Evolutionary conservation across 257 asterid genomes (phyloP), one percentile per base, ranked within the genome.

Genomic region (Nicotiana attenuata): DNA sequence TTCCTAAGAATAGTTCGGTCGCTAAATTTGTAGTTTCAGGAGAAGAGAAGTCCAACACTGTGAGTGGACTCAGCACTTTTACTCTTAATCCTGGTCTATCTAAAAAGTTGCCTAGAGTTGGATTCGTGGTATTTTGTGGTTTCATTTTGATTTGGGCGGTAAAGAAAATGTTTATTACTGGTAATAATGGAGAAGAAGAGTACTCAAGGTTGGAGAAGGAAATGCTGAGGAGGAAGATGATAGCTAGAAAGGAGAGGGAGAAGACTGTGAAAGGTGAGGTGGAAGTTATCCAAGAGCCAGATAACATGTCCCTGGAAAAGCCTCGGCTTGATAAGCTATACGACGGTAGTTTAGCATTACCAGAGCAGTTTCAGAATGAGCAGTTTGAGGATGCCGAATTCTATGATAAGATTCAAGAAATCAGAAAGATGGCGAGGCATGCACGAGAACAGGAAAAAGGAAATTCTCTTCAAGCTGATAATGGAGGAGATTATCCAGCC

Each of bases 321-420:
- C 99, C 99, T 86, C 88, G 77, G 82, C 96, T 96, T 60, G 92
- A 96, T 89, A 91, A 86, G 88, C 93, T 92, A 80, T 84, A 86
- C 57, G 84, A 50, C 82, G 61, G 83, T 78, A 82, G 86, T 56
- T 71, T 68, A 20, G 82, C 47, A 63, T 38, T 52, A 8, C 65
- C 65, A 20, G 89, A 90, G 78, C 52, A 76, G 57, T 24, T 83
- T 29, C 81, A 86, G 56, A 81, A 78, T 59, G 81, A 84, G 76
- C 81, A 61, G 20, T 24, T 64, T 35, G 4, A 52, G 16, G 56
- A 83, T 85, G 83, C 76, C 76, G 91, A 89, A 77, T 88, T 89
- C 81, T 81, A 85, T 35, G 63, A 87, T 22, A 87, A 90, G 84
- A 89, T 92, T 78, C 89, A 88, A 82, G 95, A 94, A 81, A 96